Base-by-base conservation (phyloP, 805 yeast genomes). In the Tetrapisispora namnaoensis region DNA sequence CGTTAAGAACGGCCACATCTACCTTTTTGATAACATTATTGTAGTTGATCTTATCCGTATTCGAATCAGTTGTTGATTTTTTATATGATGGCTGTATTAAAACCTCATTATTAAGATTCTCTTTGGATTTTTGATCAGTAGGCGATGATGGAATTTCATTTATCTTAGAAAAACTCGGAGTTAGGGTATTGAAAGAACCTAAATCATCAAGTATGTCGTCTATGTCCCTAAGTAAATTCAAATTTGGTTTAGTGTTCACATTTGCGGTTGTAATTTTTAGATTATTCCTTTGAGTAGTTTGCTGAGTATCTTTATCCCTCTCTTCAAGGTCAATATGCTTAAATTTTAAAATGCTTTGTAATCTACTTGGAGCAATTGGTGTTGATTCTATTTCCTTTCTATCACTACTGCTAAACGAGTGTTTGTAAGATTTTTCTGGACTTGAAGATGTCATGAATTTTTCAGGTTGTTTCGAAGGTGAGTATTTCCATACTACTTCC, bases 401-500 rank as follows among this genome's bases (percentile, higher is more conserved):
- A 2, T 41, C 46, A 14, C 32, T 47, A 20, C 39, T 42, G 3
- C 44, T 49, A 16, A 20, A n/a, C 11, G 11, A 34, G 20, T 42
- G 39, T 24, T 53, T 56, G 28, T 58, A 59, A 2, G 42, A 39
- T 6, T 54, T 56, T 30, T 53, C 52, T 6, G 61, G 53, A 40
- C 59, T 55, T 14, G 46, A 35, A 3, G 49, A 37, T 43, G 51
- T 52, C 40, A 53, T 61, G 2, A 52, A 49, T 4, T 41, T 39
- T 2, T 43, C 44, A 32, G 49, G 54, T 24, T 49, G 53, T 22
- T 51, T 46, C 2, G 32, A 37, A 2, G 69, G 69, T 8, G 60
- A 58, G 42, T 61, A 62, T 17, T 54, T 54, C 69, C 69, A 65
- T 10, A 64, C 57, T 2, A 65, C 67, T 47, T 62, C 63, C 40